Evolutionary conservation across 2,329 filamentous ascomycete species (phyloP).

Genomic region (Aspergillus transmontanensis): DNA sequence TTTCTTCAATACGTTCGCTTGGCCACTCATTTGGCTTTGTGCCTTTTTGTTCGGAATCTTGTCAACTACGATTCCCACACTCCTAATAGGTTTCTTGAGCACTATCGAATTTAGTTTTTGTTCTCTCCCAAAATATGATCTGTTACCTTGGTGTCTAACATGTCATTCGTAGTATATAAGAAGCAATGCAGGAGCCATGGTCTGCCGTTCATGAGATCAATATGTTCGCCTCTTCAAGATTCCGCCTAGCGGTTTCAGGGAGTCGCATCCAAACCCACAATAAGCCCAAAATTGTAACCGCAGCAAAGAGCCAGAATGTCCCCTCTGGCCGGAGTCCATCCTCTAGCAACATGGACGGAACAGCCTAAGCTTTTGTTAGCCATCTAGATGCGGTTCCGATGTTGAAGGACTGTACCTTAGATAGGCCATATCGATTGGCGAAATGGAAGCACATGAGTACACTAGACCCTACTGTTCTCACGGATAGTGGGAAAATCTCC

Average conservation of each 20-base stretch:
- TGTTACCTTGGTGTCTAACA: not conserved
- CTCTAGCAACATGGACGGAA: conserved; percentile 24
- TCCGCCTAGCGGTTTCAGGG: conserved; percentile 68
- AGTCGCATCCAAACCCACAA: conserved; percentile 71
- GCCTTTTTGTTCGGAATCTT: no score
- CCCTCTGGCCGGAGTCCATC: conserved; percentile 55
- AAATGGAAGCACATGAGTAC: conserved; percentile 51
- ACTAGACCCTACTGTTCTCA: conserved; percentile 45
- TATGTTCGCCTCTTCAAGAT: conserved; percentile 27
- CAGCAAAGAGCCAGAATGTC: conserved; percentile 75
- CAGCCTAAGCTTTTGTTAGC: conserved; percentile 5
- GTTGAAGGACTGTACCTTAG: conserved; percentile 42
- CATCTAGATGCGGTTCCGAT: not conserved
- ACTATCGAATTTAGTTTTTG: not conserved
- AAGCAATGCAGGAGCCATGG: not conserved
- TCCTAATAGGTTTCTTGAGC: not conserved
- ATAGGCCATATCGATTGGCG: conserved; percentile 36
- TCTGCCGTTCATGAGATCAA: conserved; percentile 2
- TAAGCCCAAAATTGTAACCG: conserved; percentile 67
- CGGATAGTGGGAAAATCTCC: conserved; percentile 48
- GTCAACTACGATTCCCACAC: no score
- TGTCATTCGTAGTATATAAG: not conserved
- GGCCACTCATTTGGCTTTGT: no score
- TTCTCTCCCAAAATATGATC: not conserved
- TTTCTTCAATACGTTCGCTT: no score